Evolutionary conservation across 176 grass and related monocot genomes (phyloP).

Genomic region (Lolium perenne): DNA sequence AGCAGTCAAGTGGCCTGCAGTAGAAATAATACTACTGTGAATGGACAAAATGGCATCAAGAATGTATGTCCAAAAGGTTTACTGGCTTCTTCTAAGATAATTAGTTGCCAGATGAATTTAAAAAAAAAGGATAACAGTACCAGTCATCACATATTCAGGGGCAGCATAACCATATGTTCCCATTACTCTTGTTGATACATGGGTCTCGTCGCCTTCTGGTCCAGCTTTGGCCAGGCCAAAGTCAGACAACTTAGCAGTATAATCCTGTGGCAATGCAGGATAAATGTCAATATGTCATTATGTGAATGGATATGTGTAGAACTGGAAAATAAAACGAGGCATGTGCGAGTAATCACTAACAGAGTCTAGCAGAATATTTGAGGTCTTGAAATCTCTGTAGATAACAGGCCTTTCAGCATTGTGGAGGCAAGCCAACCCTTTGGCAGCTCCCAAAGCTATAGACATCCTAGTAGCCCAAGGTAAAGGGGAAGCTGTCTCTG

Average conservation of each 20-base stretch:
- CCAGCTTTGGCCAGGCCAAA: constrained; percentile 99
- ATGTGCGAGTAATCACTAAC: constrained; percentile 58
- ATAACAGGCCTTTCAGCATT: constrained; percentile 92
- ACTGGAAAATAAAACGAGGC: constrained; percentile 40
- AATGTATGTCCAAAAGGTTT: neutral
- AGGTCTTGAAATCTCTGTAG: constrained; percentile 99
- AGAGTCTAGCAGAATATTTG: constrained; percentile 99
- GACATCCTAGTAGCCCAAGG: constrained; percentile 97
- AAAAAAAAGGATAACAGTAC: constrained; percentile 47
- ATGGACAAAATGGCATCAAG: constrained; percentile 12
- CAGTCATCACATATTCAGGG: constrained; percentile 99
- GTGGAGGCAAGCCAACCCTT: constrained; percentile 96
- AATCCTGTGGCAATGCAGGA: constrained; percentile 71
- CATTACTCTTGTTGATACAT: constrained; percentile 98
- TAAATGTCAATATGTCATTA: constrained; percentile 28
- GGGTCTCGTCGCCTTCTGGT: constrained; percentile 96
- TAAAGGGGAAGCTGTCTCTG: constrained; percentile 81
- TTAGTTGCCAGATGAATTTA: neutral
- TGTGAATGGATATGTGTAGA: neutral
- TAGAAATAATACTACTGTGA: neutral
- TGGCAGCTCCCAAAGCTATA: constrained; percentile 94
- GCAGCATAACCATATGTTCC: constrained; percentile 99
- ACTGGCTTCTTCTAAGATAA: neutral
- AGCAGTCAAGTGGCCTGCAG: constrained; percentile 88
- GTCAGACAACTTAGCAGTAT: constrained; percentile 92